These are phyloP conservation scores for Centrapalus pauciflorus DNA, from an alignment of 129 eudicot genomes.

Conservation along the genomic window DNA sequence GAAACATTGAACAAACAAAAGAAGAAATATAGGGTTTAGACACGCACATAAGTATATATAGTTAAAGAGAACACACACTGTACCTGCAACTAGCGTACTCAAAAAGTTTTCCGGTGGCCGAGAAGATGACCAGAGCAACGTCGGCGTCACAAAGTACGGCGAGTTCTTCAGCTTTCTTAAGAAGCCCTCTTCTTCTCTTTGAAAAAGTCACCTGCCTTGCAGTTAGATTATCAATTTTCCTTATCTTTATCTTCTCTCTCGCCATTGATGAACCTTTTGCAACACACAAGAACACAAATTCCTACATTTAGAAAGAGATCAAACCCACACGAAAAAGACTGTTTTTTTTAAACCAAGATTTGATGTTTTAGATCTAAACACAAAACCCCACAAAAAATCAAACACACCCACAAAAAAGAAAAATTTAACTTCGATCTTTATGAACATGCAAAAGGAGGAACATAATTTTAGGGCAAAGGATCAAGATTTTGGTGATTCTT, in stretches of 20 bases:
- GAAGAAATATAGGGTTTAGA: neutral
- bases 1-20: slow-evolving; percentile 18
- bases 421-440: neutral
- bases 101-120: slow-evolving; percentile 52
- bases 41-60: neutral
- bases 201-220: slow-evolving; percentile 60
- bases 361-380: slow-evolving; percentile 20
- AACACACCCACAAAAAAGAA: slow-evolving; percentile 1
- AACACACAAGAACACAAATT: neutral
- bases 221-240: slow-evolving; percentile 44
- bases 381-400: slow-evolving; percentile 16
- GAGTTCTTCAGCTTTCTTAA: slow-evolving; percentile 58
- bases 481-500: slow-evolving; percentile 13
- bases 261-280: slow-evolving; percentile 32
- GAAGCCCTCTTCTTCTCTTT: slow-evolving; percentile 56
- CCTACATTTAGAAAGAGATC: slow-evolving; percentile 1
- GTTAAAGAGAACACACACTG: neutral
- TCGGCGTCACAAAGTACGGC: slow-evolving; percentile 62
- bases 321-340: neutral
- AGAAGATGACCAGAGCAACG: slow-evolving; percentile 52
- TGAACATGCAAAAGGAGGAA: slow-evolving; percentile 12
- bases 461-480: neutral
- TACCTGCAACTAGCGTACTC: slow-evolving; percentile 57
- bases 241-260: slow-evolving; percentile 57
- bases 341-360: slow-evolving; percentile 6